Base-by-base conservation (phyloP, 2,329 filamentous ascomycete species). In the Scedosporium apiospermum region DNA sequence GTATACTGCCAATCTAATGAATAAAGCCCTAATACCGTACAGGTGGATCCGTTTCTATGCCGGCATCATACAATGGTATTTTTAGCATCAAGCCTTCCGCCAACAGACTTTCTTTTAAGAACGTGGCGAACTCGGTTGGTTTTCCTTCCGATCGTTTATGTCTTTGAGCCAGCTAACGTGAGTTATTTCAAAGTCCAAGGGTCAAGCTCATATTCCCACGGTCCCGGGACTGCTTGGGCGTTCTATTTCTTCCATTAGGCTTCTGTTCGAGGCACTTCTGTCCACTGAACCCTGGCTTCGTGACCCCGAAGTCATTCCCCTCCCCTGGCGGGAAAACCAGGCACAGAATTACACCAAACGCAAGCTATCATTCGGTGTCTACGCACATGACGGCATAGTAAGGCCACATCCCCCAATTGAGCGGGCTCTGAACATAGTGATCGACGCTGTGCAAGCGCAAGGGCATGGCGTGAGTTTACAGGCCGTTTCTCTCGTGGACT, bases 331-430 rank as follows among this genome's bases (percentile, higher is more conserved):
- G 16, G 58, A 53, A 26, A 44, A 46, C n/a, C n/a, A 53, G 59
- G n/a, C 12, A 4, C 7, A 16, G 14, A 49, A 23, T 6, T 6
- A 26, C 27, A 26, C 12, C 6, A 38, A 51, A 14, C 21, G 26
- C 12, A 12, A 12, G 16, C 59, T 61, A 12, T 51, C 44, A n/a
- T 61, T 61, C 30, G 59, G 59, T 16, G 12, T 61, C 4, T 55
- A 34, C n/a, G n/a, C 9, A 4, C 41, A 63, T 30, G 61, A 63
- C 49, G 61, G 61, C 10, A 30, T 58, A 18, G 61, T 62, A 58
- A 41, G 51, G 61, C 60, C 64, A 3, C 62, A 63, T 30, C 53
- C 63, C n/a, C 62, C 60, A 10, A 63, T 63, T 41, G 23, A 46
- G 53, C 61, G 61, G 5, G 57, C 63, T 61, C 18, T 64, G 4